Conservation (phyloP, 768 basidiomycete species). For the Collybia nuda region DNA sequence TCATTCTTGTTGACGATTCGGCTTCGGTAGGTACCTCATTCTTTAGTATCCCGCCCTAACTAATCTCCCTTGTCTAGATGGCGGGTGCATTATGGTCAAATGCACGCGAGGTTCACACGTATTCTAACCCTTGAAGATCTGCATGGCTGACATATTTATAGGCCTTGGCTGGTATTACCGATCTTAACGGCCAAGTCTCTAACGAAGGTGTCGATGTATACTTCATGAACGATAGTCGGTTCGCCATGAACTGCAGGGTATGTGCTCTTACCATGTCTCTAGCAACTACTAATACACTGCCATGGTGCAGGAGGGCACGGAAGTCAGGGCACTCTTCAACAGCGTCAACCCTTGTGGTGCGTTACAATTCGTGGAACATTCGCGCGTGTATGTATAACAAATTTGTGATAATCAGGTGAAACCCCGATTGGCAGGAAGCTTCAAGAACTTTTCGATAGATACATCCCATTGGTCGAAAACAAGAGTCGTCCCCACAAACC, state of each 20-base stretch:
- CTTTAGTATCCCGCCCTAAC: not conserved
- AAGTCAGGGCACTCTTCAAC: constrained; percentile 11
- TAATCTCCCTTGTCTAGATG: constrained; percentile 11
- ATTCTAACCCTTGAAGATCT: not conserved
- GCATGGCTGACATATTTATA: not conserved
- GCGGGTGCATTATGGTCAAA: constrained; percentile 15
- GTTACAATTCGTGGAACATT: not conserved
- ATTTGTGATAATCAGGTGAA: constrained; percentile 4
- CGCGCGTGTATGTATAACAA: too few species aligned
- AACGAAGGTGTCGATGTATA: constrained; percentile 1
- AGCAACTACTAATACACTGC: not conserved
- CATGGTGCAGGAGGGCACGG: constrained; percentile 6
- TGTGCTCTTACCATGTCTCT: too few species aligned
- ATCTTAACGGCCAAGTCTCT: constrained; percentile 9
- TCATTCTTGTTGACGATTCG: constrained; percentile 21
- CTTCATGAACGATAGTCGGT: not conserved
- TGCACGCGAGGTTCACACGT: constrained; percentile 11
- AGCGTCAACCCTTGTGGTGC: constrained; percentile 12
- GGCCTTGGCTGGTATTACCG: constrained; percentile 11
- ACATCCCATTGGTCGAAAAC: constrained; percentile 16
- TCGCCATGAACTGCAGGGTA: not conserved
- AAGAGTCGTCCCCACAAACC: constrained; percentile 6
- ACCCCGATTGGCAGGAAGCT: constrained; percentile 16
- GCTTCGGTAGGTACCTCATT: constrained; percentile 12
- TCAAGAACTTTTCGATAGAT: constrained; percentile 12